Evolutionary conservation across 768 basidiomycete genomes (phyloP), one percentile per base, ranked within the genome.

Genomic region (Holtermanniella nyarrowii): DNA sequence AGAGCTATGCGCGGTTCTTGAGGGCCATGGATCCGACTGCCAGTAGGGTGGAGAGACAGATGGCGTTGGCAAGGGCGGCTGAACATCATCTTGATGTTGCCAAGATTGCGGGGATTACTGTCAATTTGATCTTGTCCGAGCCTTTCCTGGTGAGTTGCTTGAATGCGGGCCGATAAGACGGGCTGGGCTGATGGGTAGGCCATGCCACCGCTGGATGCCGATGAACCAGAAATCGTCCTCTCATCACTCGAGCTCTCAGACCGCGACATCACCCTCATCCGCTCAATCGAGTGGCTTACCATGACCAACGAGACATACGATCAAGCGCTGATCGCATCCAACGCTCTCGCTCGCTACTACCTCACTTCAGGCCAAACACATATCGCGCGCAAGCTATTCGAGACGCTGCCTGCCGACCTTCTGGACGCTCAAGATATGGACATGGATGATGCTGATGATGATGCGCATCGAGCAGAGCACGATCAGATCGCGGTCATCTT

Each of bases 261-360:
- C 10, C 51, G 60, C 10, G 64, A 72, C 45, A 58, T 55, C 68
- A 55, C 85, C 44, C 75, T 97, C 5, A 76, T 93, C 25, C 80
- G 90, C 18, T 86, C 87, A 0, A 83, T 96, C 45, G 91, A 97
- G 63, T 99, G 93, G 93, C 85, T 91, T 47, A 84, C 81, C 0
- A 85, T 86, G 66, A 75, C 78, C 58, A 79, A 81, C 26, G 73
- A 77, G 4, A 97, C 91, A 1, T 82, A 83, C 56, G 73, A 76
- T 11, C 82, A 82, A 4, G 91, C 90, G 0, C 73, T 96, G 7
- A 81, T 85, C 62, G 87, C 90, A 62, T 82, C 87, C 1, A 91
- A 91, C 52, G 83, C 85, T 39, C 85, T 95, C 53, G 66, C 89
- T 51, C 82, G 91, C 14, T 89, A 88, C 66, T 87, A 95, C 76